These are phyloP conservation scores for Lasiodiplodia sp. DNA, from an alignment of 2,329 filamentous ascomycete species.

Conservation along the genomic window DNA sequence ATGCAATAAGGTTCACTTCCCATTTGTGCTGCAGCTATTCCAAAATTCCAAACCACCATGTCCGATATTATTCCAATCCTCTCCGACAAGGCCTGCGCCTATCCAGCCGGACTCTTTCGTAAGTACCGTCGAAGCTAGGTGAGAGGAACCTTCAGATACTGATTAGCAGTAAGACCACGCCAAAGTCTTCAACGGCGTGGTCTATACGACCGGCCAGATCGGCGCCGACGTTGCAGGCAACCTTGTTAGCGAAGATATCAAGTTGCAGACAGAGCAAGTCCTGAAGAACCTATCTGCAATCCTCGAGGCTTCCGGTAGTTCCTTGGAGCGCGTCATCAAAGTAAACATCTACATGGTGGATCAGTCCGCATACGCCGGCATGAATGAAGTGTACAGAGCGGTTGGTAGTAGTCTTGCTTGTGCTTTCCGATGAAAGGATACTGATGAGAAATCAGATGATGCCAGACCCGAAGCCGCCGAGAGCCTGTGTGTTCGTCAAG, in stretches of 20 bases:
- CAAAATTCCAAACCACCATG: background rate
- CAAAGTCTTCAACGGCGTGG: constrained; percentile 8
- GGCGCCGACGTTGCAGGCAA: constrained; percentile 13
- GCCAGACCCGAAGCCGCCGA: constrained; percentile 29
- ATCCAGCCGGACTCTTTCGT: constrained; percentile 21
- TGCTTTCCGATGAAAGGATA: background rate
- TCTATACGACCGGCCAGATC: constrained; percentile 21
- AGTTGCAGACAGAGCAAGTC: constrained; percentile 31
- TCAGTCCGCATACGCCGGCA: constrained; percentile 40
- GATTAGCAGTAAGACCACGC: constrained; percentile 9
- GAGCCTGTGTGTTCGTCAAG: constrained; percentile 30
- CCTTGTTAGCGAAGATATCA: constrained; percentile 21
- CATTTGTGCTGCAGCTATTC: background rate
- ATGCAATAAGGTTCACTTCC: no score
- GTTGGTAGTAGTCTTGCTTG: background rate
- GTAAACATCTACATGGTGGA: constrained; percentile 42
- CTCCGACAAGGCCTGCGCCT: constrained; percentile 22
- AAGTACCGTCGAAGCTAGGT: background rate
- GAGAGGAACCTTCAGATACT: background rate
- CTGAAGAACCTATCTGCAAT: constrained; percentile 42
- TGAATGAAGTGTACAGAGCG: constrained; percentile 45
- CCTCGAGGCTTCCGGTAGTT: constrained; percentile 40
- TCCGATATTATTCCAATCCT: constrained; percentile 18
- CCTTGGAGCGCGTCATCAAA: constrained; percentile 41
- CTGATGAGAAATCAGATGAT: constrained; percentile 21